Percentiles rank a stretch among this genome's conserved stretches.
phyloP scores from a whole-genome alignment of 495 filamentous ascomycete species.

The Margaritispora aquatica region DNA sequence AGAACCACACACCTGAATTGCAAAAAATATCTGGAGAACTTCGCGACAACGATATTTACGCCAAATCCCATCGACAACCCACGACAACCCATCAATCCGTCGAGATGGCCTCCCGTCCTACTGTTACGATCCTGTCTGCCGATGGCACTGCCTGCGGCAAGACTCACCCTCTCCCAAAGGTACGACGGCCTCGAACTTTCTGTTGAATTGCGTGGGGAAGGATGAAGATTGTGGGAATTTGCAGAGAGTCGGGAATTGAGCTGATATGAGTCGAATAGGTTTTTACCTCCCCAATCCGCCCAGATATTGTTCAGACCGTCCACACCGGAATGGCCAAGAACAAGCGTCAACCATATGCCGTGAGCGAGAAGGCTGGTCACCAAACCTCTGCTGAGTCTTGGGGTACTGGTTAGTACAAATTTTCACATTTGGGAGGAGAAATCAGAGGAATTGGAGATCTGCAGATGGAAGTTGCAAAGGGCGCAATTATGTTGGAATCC shows the following conservation, averaged over 20 bases:
- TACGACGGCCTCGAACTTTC: conserved; percentile 9
- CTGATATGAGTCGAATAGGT: conserved; percentile 38
- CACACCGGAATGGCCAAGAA: conserved; percentile 99
- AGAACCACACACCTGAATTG: conserved; percentile 9
- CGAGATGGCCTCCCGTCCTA: conserved; percentile 84
- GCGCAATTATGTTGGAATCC: background rate
- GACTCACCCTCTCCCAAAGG: conserved; percentile 79
- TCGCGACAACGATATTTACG: conserved; percentile 11
- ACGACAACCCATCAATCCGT: conserved; percentile 24
- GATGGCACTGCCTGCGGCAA: conserved; percentile 85
- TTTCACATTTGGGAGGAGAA: conserved; percentile 6
- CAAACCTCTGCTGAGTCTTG: conserved; percentile 99
- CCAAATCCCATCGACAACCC: conserved; percentile 13
- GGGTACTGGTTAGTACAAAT: conserved; percentile 86
- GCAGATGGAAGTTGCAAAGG: conserved; percentile 3
- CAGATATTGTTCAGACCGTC: conserved; percentile 94
- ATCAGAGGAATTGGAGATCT: background rate
- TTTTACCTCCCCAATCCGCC: conserved; percentile 93
- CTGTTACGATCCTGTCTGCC: conserved; percentile 87
- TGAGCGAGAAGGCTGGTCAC: conserved; percentile 99
- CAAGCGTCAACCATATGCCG: conserved; percentile 98
- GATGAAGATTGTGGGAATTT: background rate
- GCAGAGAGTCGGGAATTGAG: background rate
- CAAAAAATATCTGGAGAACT: conserved; percentile 6
- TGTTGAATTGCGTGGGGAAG: background rate